Base-by-base conservation (phyloP, 1,284 basidiomycete species). In the Takashimella koratensis region DNA sequence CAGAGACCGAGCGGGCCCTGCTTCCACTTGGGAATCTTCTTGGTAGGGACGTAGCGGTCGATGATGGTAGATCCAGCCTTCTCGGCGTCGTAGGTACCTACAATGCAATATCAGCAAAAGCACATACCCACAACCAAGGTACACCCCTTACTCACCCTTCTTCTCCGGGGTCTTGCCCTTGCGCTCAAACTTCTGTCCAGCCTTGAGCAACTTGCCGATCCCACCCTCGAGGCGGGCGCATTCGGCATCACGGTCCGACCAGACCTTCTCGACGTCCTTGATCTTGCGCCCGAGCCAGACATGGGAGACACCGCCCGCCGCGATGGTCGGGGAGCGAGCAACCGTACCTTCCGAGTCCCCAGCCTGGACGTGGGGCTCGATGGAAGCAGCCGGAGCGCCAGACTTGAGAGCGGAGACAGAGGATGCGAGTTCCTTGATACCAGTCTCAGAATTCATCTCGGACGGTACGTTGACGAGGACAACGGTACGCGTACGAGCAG, bases 261-360 rank as follows among this genome's bases (percentile, higher is more conserved):
- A 89, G 24, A 91, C 71, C 46, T 90, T 84, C 3, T 92, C 90
- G 10, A 98, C 79, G 3, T 90, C 84, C 70, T 90, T 87, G 52
- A 93, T 79, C 68, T 96, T 83, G 30, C 79, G 82, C 72, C 91
- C 90, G 42, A 98, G 80, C 94, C 95, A 98, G 27, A 98, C 83
- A 55, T 85, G 84, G 62, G 84, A 85, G 24, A 87, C 80, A 2
- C 86, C 86, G 8, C 86, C 86, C 3, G 85, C 84, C 2, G 27
- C 6, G 39, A 42, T 1, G 90, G 90, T 4, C 16, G 30, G 30
- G 93, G 79, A 57, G 84, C 8, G 54, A 57, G 8, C 53, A 41
- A 36, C 47, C 52, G 42, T 51, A 49, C 10, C 30, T 8, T 8
- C 30, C 16, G 30, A 36, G 16, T 8, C 10, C 16, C 30, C 30